Conservation (phyloP, 2,329 filamentous ascomycete genomes). For the Aspergillus quadrilineatus region DNA sequence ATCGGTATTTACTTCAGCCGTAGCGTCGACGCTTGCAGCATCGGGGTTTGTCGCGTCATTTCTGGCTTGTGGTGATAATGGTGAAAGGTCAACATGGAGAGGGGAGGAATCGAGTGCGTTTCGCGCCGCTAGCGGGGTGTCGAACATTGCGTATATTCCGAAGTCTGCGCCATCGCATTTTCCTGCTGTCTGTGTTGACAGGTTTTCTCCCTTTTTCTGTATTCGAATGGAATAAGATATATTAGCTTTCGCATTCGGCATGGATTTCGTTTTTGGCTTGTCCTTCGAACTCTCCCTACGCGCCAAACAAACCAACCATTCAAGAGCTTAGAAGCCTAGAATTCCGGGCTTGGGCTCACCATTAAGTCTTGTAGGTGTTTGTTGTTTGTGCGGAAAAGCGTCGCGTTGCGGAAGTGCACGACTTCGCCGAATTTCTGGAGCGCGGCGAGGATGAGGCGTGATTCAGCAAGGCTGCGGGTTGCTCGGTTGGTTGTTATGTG, state of each 20-base stretch:
- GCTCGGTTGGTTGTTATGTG: constrained; percentile 31
- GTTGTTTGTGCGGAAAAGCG: constrained; percentile 25
- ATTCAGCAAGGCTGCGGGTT: constrained; percentile 34
- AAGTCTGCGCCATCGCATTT: not conserved
- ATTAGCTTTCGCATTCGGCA: too few relatives aligned
- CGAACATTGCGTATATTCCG: constrained; percentile 38
- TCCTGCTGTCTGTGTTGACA: not conserved
- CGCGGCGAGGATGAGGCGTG: constrained; percentile 34
- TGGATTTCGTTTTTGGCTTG: too few relatives aligned
- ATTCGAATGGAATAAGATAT: too few relatives aligned
- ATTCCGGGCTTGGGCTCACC: too few relatives aligned
- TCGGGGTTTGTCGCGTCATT: too few relatives aligned
- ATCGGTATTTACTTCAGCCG: not conserved
- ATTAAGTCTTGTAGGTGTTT: not conserved
- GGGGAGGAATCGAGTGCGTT: constrained; percentile 36
- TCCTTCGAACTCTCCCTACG: too few relatives aligned
- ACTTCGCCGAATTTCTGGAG: constrained; percentile 46
- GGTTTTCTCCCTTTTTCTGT: not conserved
- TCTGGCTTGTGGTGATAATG: not conserved
- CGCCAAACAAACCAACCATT: too few relatives aligned
- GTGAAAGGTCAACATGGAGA: not conserved
- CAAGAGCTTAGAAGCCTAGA: too few relatives aligned
- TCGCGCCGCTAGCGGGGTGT: constrained; percentile 34
- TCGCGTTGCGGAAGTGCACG: constrained; percentile 36
- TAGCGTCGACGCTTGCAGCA: too few relatives aligned